phyloP scores from a whole-genome alignment of 768 basidiomycete species.

The Rubroboletus satanas region DNA sequence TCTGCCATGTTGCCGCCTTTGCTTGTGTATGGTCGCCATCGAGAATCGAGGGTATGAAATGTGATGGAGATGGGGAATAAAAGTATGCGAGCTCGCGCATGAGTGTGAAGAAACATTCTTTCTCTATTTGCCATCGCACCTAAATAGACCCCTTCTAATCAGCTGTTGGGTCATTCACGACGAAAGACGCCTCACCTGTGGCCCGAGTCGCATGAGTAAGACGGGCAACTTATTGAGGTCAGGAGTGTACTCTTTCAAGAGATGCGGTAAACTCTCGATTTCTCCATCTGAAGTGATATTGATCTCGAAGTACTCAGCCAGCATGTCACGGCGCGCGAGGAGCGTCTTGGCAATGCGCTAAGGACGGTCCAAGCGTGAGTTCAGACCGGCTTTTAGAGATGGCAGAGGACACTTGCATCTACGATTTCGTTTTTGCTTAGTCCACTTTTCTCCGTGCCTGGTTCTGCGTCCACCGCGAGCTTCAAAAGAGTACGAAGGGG shows the following conservation, averaged over 20 bases:
- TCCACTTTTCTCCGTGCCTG: constrained; percentile 45
- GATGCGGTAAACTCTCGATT: constrained; percentile 74
- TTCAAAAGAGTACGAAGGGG: constrained; percentile 63
- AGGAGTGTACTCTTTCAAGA: constrained; percentile 85
- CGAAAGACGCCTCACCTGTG: constrained; percentile 53
- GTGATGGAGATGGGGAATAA: constrained; percentile 55
- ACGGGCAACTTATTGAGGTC: constrained; percentile 86
- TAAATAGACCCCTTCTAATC: constrained; percentile 27
- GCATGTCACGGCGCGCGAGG: constrained; percentile 68
- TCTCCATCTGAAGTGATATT: constrained; percentile 60
- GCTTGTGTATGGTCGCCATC: constrained; percentile 41
- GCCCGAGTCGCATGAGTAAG: constrained; percentile 87
- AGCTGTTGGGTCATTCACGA: background rate
- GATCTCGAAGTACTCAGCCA: constrained; percentile 88
- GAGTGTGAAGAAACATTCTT: constrained; percentile 81
- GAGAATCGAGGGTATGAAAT: constrained; percentile 12
- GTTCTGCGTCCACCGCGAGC: constrained; percentile 73
- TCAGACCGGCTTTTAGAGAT: background rate
- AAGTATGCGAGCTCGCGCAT: constrained; percentile 89
- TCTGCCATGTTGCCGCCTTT: constrained; percentile 71
- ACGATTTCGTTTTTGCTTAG: constrained; percentile 62
- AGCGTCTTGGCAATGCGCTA: constrained; percentile 67
- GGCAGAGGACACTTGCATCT: constrained; percentile 47
- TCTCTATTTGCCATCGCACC: constrained; percentile 88
- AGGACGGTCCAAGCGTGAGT: background rate